Evolutionary conservation across 148 eudicot species (phyloP).

Genomic region (Simmondsia chinensis): DNA sequence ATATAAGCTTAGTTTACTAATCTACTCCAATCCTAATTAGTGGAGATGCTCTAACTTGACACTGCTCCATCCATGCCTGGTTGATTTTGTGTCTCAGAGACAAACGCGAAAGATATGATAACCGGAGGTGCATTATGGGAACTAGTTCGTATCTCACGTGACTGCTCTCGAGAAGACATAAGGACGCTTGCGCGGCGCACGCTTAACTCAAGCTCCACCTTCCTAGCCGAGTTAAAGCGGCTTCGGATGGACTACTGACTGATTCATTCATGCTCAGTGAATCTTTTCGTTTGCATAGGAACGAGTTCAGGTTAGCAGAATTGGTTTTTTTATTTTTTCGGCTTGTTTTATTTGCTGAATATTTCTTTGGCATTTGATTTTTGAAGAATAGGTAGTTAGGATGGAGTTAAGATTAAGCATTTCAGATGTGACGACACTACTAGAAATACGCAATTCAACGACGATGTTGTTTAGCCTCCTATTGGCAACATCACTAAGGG

Average conservation of each 20-base stretch:
- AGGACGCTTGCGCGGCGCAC: constrained; percentile 65
- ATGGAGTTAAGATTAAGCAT: too few relatives aligned
- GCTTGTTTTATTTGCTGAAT: too few relatives aligned
- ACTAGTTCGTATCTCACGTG: constrained; percentile 78
- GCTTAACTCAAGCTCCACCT: constrained; percentile 54
- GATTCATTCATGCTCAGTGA: constrained; percentile 9
- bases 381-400: too few relatives aligned
- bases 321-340: constrained; percentile 3
- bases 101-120: constrained; percentile 81
- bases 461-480: too few relatives aligned
- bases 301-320: constrained; percentile 11
- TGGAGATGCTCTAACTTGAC: too few relatives aligned
- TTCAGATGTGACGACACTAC: too few relatives aligned
- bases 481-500: too few relatives aligned
- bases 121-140: constrained; percentile 85
- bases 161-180: constrained; percentile 76
- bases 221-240: constrained; percentile 62
- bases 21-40: too few relatives aligned
- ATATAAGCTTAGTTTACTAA: too few relatives aligned
- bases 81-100: constrained; percentile 42
- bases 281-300: background rate
- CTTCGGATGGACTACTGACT: constrained; percentile 41
- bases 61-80: too few relatives aligned
- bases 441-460: too few relatives aligned
- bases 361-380: too few relatives aligned